Conservation (phyloP, 1,139 yeast species). For the Candida sojae region DNA sequence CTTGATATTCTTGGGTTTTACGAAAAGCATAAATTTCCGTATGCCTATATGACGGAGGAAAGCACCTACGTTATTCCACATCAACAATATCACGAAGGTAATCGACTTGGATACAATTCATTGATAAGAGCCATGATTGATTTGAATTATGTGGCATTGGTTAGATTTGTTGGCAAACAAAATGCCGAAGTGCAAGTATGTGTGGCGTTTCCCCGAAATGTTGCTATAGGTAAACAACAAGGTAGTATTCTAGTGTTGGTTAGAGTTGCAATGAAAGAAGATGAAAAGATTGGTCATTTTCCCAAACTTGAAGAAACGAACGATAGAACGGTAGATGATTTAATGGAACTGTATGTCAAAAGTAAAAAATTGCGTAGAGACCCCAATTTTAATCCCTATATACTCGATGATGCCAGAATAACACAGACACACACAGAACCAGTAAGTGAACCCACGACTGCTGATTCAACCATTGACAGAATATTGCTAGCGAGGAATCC, state of each 20-base stretch:
- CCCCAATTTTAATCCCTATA: slow-evolving; percentile 6
- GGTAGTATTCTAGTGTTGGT: slow-evolving; percentile 36
- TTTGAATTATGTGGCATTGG: slow-evolving; percentile 54
- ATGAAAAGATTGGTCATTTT: slow-evolving; percentile 65
- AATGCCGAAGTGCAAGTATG: slow-evolving; percentile 57
- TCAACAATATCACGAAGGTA: slow-evolving; percentile 31
- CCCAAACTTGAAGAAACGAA: slow-evolving; percentile 38
- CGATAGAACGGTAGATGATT: slow-evolving; percentile 5
- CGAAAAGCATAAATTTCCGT: slow-evolving; percentile 46
- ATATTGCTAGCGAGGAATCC: slow-evolving; percentile 31
- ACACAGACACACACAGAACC: slow-evolving; percentile 10
- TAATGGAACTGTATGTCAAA: slow-evolving; percentile 14
- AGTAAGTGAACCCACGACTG: slow-evolving; percentile 8
- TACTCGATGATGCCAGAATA: slow-evolving; percentile 10
- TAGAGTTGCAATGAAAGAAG: slow-evolving; percentile 78
- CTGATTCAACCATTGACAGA: slow-evolving; percentile 12
- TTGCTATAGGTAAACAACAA: slow-evolving; percentile 14
- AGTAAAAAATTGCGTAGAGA: slow-evolving; percentile 12
- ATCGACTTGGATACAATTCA: slow-evolving; percentile 50
- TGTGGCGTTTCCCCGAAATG: slow-evolving; percentile 52
- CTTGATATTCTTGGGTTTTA: slow-evolving; percentile 69
- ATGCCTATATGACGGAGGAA: slow-evolving; percentile 61
- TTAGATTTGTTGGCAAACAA: slow-evolving; percentile 56
- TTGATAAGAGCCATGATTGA: slow-evolving; percentile 57
- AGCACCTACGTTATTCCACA: slow-evolving; percentile 57